Percentiles rank a stretch among this genome's conserved stretches.
Evolutionary conservation across 2,329 filamentous ascomycete genomes (phyloP).

Genomic region (Tolypocladium pustulatum): DNA sequence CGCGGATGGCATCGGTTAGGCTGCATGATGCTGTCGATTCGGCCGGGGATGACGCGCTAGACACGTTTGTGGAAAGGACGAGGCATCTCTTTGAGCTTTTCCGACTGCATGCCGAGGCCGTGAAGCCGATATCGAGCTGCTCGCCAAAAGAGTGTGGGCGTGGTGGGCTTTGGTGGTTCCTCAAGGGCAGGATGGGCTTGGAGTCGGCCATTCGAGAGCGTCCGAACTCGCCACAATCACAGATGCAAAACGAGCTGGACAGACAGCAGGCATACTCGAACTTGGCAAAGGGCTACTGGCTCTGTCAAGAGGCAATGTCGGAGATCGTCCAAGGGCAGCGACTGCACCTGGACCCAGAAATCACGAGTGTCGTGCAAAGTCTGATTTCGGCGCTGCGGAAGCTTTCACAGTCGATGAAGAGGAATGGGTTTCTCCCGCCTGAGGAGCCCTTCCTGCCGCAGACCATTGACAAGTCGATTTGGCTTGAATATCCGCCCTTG

Average conservation of each 20-base stretch:
- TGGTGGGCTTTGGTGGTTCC: constrained; percentile 80
- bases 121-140: constrained; percentile 54
- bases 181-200: constrained; percentile 67
- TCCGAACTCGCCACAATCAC: constrained; percentile 37
- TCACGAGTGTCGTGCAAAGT: constrained; percentile 42
- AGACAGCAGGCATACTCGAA: constrained; percentile 75
- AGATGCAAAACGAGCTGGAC: constrained; percentile 43
- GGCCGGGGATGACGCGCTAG: constrained; percentile 54
- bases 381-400: constrained; percentile 60
- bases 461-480: constrained; percentile 70
- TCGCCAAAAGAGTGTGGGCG: constrained; percentile 58
- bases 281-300: constrained; percentile 77
- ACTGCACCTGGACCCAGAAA: constrained; percentile 31
- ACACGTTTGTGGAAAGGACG: constrained; percentile 60
- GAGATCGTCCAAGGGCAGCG: constrained; percentile 35
- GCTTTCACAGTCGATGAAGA: constrained; percentile 70
- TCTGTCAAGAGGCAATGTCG: constrained; percentile 46
- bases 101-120: constrained; percentile 63
- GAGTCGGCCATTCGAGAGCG: constrained; percentile 61
- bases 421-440: constrained; percentile 68
- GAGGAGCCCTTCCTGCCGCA: constrained; percentile 61
- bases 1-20: constrained; percentile 24
- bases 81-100: constrained; percentile 69
- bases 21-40: constrained; percentile 31
- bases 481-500: constrained; percentile 67